Evolutionary conservation across 2,329 filamentous ascomycete genomes (phyloP).

Genomic region (Simplicillium sp.): DNA sequence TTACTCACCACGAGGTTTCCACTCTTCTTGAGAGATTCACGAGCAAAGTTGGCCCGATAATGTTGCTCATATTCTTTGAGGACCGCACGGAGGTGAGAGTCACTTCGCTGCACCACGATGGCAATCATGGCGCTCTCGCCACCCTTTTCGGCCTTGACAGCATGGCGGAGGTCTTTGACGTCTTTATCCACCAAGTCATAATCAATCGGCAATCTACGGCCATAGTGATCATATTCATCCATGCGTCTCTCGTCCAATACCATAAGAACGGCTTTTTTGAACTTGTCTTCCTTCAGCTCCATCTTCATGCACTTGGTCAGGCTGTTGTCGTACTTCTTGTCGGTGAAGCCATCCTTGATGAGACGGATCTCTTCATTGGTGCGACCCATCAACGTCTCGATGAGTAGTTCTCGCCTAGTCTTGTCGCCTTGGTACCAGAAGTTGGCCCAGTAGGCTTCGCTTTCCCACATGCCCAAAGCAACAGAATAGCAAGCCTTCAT

Average conservation of each 20-base stretch:
- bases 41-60: constrained; percentile 73
- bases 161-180: constrained; percentile 58
- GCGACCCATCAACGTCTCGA: constrained; percentile 86
- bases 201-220: constrained; percentile 49
- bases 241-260: constrained; percentile 77
- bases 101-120: constrained; percentile 72
- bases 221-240: constrained; percentile 64
- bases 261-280: constrained; percentile 77
- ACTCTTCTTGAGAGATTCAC: constrained; percentile 80
- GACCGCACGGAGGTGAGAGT: constrained; percentile 73
- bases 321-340: constrained; percentile 83
- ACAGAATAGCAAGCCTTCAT: constrained; percentile 90
- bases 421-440: constrained; percentile 92
- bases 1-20: constrained; percentile 80
- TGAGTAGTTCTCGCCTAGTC: constrained; percentile 77
- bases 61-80: constrained; percentile 65
- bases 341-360: constrained; percentile 82
- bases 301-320: constrained; percentile 79
- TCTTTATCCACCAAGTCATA: constrained; percentile 57
- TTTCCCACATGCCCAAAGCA: constrained; percentile 82
- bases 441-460: constrained; percentile 95
- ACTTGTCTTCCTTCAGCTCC: constrained; percentile 93
- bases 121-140: constrained; percentile 82
- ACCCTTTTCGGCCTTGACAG: constrained; percentile 64
- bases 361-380: constrained; percentile 75